Conservation (phyloP, 1,139 yeast species). For the Debaryomyces sp. region DNA sequence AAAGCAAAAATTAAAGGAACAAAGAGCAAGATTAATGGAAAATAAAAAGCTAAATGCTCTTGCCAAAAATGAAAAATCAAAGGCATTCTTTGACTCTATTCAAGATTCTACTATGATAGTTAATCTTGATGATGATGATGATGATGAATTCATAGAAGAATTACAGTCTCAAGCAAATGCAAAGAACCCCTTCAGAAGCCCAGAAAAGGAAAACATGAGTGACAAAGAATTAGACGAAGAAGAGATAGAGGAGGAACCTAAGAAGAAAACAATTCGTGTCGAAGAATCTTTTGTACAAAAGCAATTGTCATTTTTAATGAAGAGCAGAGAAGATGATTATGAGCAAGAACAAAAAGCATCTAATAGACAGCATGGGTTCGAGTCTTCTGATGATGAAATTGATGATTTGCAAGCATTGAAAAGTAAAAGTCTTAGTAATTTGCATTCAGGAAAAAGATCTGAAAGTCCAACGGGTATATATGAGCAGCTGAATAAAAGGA, state of each 20-base stretch:
- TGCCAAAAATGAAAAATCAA: slow-evolving; percentile 55
- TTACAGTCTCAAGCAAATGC: not conserved
- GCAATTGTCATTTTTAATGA: slow-evolving; percentile 62
- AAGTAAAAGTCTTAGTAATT: slow-evolving; percentile 44
- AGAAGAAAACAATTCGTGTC: slow-evolving; percentile 27
- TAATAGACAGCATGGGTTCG: slow-evolving; percentile 39
- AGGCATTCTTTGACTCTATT: slow-evolving; percentile 75
- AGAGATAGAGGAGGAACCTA: slow-evolving; percentile 16
- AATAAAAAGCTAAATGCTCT: slow-evolving; percentile 54
- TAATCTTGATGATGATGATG: slow-evolving; percentile 24
- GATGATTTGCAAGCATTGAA: slow-evolving; percentile 54
- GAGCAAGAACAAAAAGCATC: slow-evolving; percentile 41
- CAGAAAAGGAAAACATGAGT: slow-evolving; percentile 14
- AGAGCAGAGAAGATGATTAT: slow-evolving; percentile 34
- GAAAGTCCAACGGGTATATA: slow-evolving; percentile 21
- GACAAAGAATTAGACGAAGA: slow-evolving; percentile 17
- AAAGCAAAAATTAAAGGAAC: slow-evolving; percentile 55
- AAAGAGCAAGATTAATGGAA: slow-evolving; percentile 56
- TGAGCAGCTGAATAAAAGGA: slow-evolving; percentile 15
- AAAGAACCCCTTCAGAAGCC: not conserved
- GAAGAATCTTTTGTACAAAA: slow-evolving; percentile 64
- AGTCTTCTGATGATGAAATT: slow-evolving; percentile 36
- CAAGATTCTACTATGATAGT: slow-evolving; percentile 44
- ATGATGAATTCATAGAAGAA: slow-evolving; percentile 17
- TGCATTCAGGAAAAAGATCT: slow-evolving; percentile 23